Evolutionary conservation across 768 basidiomycete species (phyloP).

Genomic region (Rhizopogon vinicolor): DNA sequence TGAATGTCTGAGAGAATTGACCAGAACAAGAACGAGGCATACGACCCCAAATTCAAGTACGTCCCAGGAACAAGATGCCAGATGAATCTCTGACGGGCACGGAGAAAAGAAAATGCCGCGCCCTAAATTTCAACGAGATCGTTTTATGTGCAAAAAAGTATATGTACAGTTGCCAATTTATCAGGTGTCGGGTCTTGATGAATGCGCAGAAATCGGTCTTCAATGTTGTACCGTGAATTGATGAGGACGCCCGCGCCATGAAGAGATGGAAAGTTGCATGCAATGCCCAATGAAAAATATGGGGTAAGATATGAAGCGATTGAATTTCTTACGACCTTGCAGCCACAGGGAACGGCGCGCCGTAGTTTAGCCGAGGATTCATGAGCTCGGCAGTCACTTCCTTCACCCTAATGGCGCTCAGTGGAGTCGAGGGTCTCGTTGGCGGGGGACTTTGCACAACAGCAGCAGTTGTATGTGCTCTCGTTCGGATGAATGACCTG

Average conservation of each 20-base stretch:
- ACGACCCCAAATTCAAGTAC: too few species aligned
- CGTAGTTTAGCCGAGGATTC: slow-evolving; percentile 1
- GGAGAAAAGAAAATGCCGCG: too few species aligned
- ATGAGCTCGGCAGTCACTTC: slow-evolving; percentile 51
- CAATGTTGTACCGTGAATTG: neutral
- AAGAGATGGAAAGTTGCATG: neutral
- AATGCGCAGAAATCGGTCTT: neutral
- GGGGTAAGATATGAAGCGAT: neutral
- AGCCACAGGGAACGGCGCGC: neutral
- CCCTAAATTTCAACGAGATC: too few species aligned
- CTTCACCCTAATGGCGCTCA: slow-evolving; percentile 62
- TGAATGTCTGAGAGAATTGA: too few species aligned
- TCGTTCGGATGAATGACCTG: slow-evolving; percentile 31
- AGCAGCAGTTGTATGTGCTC: slow-evolving; percentile 30
- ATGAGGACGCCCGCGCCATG: neutral
- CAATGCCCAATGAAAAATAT: neutral
- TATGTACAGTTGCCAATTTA: neutral
- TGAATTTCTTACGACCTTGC: neutral
- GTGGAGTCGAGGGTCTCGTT: slow-evolving; percentile 12
- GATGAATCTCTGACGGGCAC: too few species aligned
- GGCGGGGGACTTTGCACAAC: slow-evolving; percentile 9
- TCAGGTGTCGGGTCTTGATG: neutral
- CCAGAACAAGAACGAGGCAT: too few species aligned
- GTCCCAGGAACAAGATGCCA: too few species aligned
- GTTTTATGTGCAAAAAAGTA: too few species aligned